Percentiles rank a stretch among this genome's conserved stretches.
Evolutionary conservation across 169 alveolate species (phyloP).

Genomic region (Theileria orientalis): DNA sequence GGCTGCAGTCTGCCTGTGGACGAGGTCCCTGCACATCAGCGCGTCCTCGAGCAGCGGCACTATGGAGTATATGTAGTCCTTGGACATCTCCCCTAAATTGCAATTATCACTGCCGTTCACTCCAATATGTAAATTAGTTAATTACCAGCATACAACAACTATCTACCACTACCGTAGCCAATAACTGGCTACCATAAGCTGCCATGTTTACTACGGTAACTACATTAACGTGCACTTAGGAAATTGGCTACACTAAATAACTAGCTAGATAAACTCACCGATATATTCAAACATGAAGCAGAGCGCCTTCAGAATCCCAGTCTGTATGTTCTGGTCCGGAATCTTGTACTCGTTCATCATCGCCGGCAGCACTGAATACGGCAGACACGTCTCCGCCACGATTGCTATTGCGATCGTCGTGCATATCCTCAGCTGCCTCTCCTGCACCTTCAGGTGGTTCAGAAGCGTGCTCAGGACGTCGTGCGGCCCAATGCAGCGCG

Average conservation of each 20-base stretch:
- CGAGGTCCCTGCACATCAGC: conserved; percentile 97
- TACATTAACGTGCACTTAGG: neutral
- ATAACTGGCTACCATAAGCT: neutral
- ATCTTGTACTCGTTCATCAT: conserved; percentile 98
- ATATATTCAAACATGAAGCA: conserved; percentile 99
- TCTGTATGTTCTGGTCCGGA: conserved; percentile 97
- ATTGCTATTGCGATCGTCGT: conserved; percentile 98
- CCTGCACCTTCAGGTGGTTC: conserved; percentile 96
- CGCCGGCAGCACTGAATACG: conserved; percentile 99
- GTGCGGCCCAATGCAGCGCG: conserved; percentile 99
- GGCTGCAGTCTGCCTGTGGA: conserved; percentile 98
- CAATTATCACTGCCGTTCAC: neutral
- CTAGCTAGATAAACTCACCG: conserved; percentile 56
- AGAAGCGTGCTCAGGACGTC: conserved; percentile 94
- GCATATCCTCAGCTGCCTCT: conserved; percentile 98
- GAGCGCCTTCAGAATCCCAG: conserved; percentile 98
- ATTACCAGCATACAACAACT: neutral
- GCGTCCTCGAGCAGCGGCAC: conserved; percentile 98
- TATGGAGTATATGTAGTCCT: conserved; percentile 96
- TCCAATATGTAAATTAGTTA: neutral
- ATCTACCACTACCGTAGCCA: conserved; percentile 35
- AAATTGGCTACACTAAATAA: neutral
- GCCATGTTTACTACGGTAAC: neutral
- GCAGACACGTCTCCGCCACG: conserved; percentile 99
- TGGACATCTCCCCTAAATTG: conserved; percentile 83